Evolutionary conservation across 225 moss, liverwort and hornwort genomes (phyloP).

Genomic region (Pleurozium schreberi): DNA sequence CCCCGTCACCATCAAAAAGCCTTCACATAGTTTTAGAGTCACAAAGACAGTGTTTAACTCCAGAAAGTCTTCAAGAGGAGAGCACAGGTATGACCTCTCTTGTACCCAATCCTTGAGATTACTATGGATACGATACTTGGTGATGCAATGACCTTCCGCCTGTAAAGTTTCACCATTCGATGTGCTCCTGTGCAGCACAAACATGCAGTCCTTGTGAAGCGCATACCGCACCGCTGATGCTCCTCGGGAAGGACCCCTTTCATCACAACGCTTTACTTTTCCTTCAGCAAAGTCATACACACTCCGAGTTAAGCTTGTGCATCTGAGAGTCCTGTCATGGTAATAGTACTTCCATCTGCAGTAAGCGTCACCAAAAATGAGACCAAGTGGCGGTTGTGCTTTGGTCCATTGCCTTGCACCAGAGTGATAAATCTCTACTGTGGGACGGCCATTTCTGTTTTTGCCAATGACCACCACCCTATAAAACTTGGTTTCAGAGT

Average conservation of each 20-base stretch:
- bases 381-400: neutral
- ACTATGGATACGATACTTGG: neutral
- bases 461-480: neutral
- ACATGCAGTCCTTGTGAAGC: neutral
- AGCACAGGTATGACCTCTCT: neutral
- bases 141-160: neutral
- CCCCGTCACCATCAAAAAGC: neutral
- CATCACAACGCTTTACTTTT: neutral
- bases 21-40: neutral
- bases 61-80: neutral
- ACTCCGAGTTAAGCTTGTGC: neutral
- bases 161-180: neutral
- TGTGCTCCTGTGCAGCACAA: neutral
- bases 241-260: neutral
- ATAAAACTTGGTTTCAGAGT: neutral
- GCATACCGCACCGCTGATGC: no score
- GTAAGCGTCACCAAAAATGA: neutral
- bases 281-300: neutral
- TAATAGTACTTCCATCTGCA: neutral
- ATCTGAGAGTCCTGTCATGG: neutral
- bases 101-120: neutral
- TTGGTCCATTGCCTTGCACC: neutral
- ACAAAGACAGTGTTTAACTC: neutral
- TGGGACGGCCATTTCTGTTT: no score
- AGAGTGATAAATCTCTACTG: neutral